Base-by-base conservation (phyloP, 2,329 filamentous ascomycete species). In the Escovopsis sp. region DNA sequence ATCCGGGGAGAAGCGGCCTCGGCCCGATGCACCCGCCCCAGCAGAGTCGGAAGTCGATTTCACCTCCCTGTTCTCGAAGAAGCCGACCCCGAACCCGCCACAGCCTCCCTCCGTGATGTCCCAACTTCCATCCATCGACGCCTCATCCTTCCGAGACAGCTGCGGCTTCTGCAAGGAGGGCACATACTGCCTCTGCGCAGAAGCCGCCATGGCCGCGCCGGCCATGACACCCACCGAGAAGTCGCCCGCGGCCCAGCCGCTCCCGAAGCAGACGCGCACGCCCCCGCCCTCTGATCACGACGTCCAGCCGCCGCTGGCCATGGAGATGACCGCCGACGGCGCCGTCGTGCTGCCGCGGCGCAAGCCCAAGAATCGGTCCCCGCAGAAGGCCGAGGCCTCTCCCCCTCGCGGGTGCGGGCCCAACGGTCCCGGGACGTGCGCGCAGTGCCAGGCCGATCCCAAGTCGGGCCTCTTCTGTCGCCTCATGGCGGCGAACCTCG, bases 151-250 rank as follows among this genome's bases (percentile, higher is more conserved):
- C 5, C 72, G 75, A 47, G 84, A 89, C 52, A 73, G 75, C 18
- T 91, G 85, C 57, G 85, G 85, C 6, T 91, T 91, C 63, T 91
- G 85, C 61, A 76, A 80, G 47, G 82, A 88, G 46, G 83, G 82
- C 4, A 87, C 81, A 1, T 85, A 85, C 52, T 91, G 85, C 55
- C 77, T 87, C 49, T 91, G 85, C 59, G 84, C 83, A 23, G 84
- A 88, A 49, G 61, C 65, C 18, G 61, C 65, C 23, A 56, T 65
- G 47, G 59, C 57, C 9, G 61, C 59, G 30, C 59, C 64, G 1
- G 59, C 62, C 40, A 61, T 64, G 51, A 59, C 63, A 11, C 58
- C 59, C 2, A 55, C 63, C 12, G 63, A 67, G 8, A 32, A 9
- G 28, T 4, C 28, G 58, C 61, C 1, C 43, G 18, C 18, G 59